Conservation (phyloP, 768 basidiomycete species). For the Termitomyces sp. region DNA sequence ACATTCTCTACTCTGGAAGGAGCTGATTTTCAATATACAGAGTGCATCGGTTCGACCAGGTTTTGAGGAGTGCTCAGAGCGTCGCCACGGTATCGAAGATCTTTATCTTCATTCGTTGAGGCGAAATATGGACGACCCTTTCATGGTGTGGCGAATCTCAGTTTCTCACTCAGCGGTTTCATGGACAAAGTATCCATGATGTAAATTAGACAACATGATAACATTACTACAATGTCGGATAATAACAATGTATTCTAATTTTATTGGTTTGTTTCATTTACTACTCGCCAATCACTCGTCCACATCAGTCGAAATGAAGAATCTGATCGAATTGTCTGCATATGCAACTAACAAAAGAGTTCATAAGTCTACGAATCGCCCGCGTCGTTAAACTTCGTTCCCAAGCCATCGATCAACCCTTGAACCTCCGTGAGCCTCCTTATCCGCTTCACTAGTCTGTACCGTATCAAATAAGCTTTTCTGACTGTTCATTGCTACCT, state of each 20-base stretch:
- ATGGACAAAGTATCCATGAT: neutral
- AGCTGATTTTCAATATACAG: neutral
- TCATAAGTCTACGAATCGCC: neutral
- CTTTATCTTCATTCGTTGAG: slow-evolving; percentile 9
- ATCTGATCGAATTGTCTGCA: neutral
- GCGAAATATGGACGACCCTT: slow-evolving; percentile 1
- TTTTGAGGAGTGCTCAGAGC: neutral
- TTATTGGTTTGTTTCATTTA: neutral
- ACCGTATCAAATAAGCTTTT: neutral
- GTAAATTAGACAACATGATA: neutral
- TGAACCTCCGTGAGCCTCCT: neutral
- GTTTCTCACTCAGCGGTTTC: slow-evolving; percentile 3
- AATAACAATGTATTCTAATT: neutral
- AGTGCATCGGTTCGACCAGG: neutral
- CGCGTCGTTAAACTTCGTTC: neutral
- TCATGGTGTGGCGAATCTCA: slow-evolving; percentile 6
- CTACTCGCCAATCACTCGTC: neutral
- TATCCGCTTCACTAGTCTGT: neutral
- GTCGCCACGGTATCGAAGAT: neutral
- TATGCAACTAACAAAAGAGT: neutral
- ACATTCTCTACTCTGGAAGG: neutral
- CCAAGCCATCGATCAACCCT: neutral
- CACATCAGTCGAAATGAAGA: neutral
- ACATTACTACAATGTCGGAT: neutral
- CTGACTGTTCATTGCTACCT: neutral